Percentiles rank a stretch among this genome's conserved stretches.
Evolutionary conservation across 2,329 filamentous ascomycete genomes (phyloP).

Genomic region (Monilinia vaccinii-corymbosi): DNA sequence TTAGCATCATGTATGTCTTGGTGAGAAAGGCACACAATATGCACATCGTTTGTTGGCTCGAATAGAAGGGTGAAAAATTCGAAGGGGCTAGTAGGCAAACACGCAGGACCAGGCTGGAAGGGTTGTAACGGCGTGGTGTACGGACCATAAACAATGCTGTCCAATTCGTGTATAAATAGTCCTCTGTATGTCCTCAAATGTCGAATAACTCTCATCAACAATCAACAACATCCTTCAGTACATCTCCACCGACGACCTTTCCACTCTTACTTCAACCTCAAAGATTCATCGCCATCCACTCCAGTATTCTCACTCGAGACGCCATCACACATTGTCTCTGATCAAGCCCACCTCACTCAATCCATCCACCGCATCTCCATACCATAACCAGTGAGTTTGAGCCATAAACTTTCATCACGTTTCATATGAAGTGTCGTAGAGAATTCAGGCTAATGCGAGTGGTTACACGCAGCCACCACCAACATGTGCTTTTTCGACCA

Average conservation of each 20-base stretch:
- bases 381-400: constrained; percentile 22
- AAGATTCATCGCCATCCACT: constrained; percentile 12
- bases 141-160: constrained; percentile 4
- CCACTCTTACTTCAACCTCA: constrained; percentile 13
- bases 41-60: constrained; percentile 22
- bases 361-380: constrained; percentile 4
- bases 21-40: constrained; percentile 19
- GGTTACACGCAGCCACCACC: constrained; percentile 21
- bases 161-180: constrained; percentile 23
- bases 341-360: not conserved
- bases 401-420: constrained; percentile 7
- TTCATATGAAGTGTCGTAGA: constrained; percentile 13
- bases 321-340: not conserved
- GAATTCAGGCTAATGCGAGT: constrained; percentile 15
- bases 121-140: constrained; percentile 8
- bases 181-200: constrained; percentile 11
- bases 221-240: constrained; percentile 14
- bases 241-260: constrained; percentile 17
- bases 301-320: not conserved
- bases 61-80: constrained; percentile 11
- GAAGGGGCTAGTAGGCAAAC: constrained; percentile 5
- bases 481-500: constrained; percentile 96
- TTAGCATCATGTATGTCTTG: constrained; percentile 8
- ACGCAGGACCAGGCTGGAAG: constrained; percentile 9
- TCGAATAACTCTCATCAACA: constrained; percentile 17